Evolutionary conservation across 768 basidiomycete genomes (phyloP).

Genomic region (Exsudoporus frostii): DNA sequence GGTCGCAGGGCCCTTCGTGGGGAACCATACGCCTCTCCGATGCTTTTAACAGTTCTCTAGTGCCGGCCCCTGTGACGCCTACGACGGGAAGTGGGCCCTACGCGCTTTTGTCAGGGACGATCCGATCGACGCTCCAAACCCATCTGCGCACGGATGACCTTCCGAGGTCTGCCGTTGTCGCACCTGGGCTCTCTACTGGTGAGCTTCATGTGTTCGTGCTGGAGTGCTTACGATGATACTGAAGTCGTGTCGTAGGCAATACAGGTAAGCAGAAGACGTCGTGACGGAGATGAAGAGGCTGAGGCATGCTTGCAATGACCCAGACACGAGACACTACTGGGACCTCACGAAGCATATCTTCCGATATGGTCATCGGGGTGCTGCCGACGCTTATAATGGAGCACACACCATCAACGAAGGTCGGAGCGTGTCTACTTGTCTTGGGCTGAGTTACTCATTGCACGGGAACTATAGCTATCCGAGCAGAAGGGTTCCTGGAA

Average conservation of each 20-base stretch:
- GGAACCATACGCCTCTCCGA: conserved; percentile 39
- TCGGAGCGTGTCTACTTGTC: background rate
- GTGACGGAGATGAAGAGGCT: conserved; percentile 18
- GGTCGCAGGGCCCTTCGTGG: conserved; percentile 21
- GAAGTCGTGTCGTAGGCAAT: conserved; percentile 16
- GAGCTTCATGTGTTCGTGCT: background rate
- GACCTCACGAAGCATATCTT: conserved; percentile 45
- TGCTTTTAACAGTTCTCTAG: conserved; percentile 33
- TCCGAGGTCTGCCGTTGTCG: conserved; percentile 29
- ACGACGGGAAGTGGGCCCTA: conserved; percentile 36
- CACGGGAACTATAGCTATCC: conserved; percentile 22
- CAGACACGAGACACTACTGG: conserved; percentile 47
- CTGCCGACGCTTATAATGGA: conserved; percentile 35
- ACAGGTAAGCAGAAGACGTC: conserved; percentile 19
- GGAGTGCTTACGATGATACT: background rate
- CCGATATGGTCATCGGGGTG: conserved; percentile 40
- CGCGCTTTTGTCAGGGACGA: conserved; percentile 41
- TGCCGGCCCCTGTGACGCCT: conserved; percentile 44
- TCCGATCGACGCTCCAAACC: conserved; percentile 37
- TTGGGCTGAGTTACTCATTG: conserved; percentile 6
- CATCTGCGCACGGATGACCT: conserved; percentile 27
- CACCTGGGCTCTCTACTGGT: conserved; percentile 33
- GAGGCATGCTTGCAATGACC: conserved; percentile 10
- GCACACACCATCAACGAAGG: conserved; percentile 31
- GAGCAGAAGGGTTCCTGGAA: conserved; percentile 29